These are phyloP conservation scores for Sphaerostilbella broomeana DNA, from an alignment of 2,329 filamentous ascomycete genomes.

Conservation along the genomic window DNA sequence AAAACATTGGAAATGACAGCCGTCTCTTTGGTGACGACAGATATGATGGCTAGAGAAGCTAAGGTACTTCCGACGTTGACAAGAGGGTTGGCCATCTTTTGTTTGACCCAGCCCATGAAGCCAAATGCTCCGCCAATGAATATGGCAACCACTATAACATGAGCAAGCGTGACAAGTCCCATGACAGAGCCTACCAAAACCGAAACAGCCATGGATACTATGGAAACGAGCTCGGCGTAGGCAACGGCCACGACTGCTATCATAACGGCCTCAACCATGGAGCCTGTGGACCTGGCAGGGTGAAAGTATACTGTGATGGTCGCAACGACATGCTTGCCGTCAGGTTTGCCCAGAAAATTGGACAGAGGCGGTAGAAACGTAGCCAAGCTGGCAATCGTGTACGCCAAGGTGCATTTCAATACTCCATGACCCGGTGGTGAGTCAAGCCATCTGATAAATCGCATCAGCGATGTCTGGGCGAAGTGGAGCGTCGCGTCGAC, in stretches of 20 bases:
- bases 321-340: conserved; percentile 84
- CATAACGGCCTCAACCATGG: conserved; percentile 75
- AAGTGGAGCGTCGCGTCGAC: conserved; percentile 8
- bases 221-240: conserved; percentile 59
- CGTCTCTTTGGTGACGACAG: conserved; percentile 78
- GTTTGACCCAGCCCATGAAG: conserved; percentile 76
- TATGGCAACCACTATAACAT: conserved; percentile 67
- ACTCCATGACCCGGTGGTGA: conserved; percentile 69
- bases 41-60: conserved; percentile 76
- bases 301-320: conserved; percentile 91
- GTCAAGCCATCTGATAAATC: conserved; percentile 42
- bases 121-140: conserved; percentile 79
- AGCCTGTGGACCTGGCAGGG: conserved; percentile 71
- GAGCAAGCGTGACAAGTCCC: conserved; percentile 61
- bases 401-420: conserved; percentile 81
- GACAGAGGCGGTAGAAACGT: conserved; percentile 71
- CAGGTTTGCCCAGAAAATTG: conserved; percentile 66
- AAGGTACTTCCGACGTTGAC: conserved; percentile 78
- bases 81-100: conserved; percentile 63
- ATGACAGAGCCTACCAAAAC: conserved; percentile 63
- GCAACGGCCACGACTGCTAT: conserved; percentile 67
- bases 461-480: conserved; percentile 4
- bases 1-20: conserved; percentile 71
- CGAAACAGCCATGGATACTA: conserved; percentile 75
- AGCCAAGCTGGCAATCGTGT: conserved; percentile 72